A percentile compares a stretch with the other conserved stretches of the same genome.
These are phyloP conservation scores for Zelopaecilomyces penicillatus DNA, from an alignment of 2,329 filamentous ascomycete genomes.

Conservation along the genomic window DNA sequence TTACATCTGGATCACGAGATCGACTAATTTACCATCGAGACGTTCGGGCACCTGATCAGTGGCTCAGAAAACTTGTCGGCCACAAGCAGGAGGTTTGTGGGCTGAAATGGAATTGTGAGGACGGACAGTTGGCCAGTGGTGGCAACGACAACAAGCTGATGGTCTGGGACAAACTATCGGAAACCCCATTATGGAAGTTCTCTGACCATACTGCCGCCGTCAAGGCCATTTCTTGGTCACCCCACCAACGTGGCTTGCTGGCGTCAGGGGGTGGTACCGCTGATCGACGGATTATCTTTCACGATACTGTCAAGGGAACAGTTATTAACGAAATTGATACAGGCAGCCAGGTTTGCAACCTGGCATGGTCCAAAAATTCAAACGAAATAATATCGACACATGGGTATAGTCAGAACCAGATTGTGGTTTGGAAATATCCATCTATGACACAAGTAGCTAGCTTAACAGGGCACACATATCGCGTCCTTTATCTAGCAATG, in stretches of 20 bases:
- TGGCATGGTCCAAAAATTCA: slow-evolving; percentile 94
- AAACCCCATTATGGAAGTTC: slow-evolving; percentile 88
- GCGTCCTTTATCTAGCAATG: slow-evolving; percentile 94
- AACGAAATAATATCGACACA: slow-evolving; percentile 97
- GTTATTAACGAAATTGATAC: slow-evolving; percentile 87
- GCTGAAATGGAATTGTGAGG: slow-evolving; percentile 92
- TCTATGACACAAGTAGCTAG: slow-evolving; percentile 96
- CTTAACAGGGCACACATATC: slow-evolving; percentile 91
- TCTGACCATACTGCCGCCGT: slow-evolving; percentile 92
- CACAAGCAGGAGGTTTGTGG: slow-evolving; percentile 99
- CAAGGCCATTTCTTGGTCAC: slow-evolving; percentile 96
- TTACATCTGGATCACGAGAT: slow-evolving; percentile 91
- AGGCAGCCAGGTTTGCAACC: slow-evolving; percentile 96
- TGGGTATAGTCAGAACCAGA: slow-evolving; percentile 96
- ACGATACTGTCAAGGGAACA: slow-evolving; percentile 82
- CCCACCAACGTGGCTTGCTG: slow-evolving; percentile 88
- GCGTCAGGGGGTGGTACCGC: slow-evolving; percentile 93
- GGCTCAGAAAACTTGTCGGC: slow-evolving; percentile 75
- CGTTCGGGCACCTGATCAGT: slow-evolving; percentile 86
- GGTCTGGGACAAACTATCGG: slow-evolving; percentile 95
- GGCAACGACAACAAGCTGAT: slow-evolving; percentile 99
- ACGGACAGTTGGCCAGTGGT: slow-evolving; percentile 87
- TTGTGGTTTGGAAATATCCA: slow-evolving; percentile 98
- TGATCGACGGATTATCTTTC: slow-evolving; percentile 94
- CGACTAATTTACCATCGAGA: slow-evolving; percentile 92